Percentiles rank a stretch among this genome's conserved stretches.
Conservation (phyloP, 495 filamentous ascomycete species). For the Xylaria sp. region DNA sequence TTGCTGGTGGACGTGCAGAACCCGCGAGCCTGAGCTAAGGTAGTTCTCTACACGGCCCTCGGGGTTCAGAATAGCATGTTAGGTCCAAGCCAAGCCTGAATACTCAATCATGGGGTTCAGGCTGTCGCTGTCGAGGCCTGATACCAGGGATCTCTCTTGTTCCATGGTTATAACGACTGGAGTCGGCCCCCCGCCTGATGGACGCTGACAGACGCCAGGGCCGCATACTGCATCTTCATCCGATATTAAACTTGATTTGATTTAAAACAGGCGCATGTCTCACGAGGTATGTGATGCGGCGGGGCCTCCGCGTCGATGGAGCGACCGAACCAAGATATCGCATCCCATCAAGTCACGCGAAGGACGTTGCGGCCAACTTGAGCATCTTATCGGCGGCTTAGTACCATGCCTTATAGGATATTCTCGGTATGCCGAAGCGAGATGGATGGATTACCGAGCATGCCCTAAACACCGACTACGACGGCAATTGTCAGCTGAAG, state of each 20-base stretch:
- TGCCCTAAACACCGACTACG: too few species aligned
- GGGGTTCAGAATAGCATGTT: neutral
- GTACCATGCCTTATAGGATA: neutral
- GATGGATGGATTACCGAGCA: too few species aligned
- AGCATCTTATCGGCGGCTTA: neutral
- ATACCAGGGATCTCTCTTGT: neutral
- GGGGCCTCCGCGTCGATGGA: conserved; percentile 5
- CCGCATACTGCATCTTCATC: conserved; percentile 15
- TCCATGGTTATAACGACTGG: neutral
- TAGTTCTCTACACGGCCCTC: neutral
- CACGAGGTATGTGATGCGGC: conserved; percentile 12
- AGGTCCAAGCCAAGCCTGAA: neutral
- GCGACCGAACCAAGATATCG: neutral
- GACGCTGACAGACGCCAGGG: neutral
- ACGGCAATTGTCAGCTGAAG: too few species aligned
- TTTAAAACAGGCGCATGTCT: conserved; percentile 1
- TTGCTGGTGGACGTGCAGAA: neutral
- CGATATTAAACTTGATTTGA: conserved; percentile 16
- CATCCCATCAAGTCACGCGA: neutral
- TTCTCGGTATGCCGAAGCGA: neutral
- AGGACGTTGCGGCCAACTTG: neutral
- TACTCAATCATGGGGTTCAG: neutral
- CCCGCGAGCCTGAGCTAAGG: too few species aligned
- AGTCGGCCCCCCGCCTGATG: neutral
- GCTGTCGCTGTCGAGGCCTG: neutral